phyloP scores from a whole-genome alignment of 108 stramenopile species.

The Nitzschia inconspicua region DNA sequence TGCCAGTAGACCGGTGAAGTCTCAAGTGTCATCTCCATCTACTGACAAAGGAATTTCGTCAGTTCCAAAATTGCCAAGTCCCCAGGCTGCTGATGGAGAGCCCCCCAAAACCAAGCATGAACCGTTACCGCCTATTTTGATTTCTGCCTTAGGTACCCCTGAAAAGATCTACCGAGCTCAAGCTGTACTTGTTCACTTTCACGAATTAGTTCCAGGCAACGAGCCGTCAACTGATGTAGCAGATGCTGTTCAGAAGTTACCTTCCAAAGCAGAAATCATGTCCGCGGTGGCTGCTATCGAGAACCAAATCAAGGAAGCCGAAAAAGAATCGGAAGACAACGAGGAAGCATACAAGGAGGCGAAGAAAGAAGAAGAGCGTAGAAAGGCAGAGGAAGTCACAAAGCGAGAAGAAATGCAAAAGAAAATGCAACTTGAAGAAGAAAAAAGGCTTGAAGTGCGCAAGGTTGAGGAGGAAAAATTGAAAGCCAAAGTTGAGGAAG shows the following conservation, averaged over 20 bases:
- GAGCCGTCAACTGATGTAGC: neutral
- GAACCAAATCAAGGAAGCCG: conserved; percentile 17
- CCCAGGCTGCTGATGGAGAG: neutral
- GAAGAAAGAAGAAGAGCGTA: conserved; percentile 12
- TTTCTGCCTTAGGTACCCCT: conserved; percentile 9
- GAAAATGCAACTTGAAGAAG: neutral
- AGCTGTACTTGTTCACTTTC: conserved; percentile 16
- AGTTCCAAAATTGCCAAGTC: neutral
- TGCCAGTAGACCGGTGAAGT: neutral
- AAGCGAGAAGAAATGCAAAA: conserved; percentile 7
- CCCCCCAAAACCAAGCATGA: neutral
- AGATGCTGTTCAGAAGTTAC: conserved; percentile 15
- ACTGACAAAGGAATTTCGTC: neutral
- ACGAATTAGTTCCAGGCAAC: conserved; percentile 18
- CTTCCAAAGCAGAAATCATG: conserved; percentile 33
- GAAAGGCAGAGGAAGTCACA: conserved; percentile 3
- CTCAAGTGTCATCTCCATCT: neutral
- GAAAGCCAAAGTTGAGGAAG: conserved; percentile 7
- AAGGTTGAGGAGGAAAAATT: conserved; percentile 7
- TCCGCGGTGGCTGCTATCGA: conserved; percentile 33
- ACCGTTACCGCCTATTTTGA: conserved; percentile 16
- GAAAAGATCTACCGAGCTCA: conserved; percentile 32
- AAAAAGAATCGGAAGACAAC: conserved; percentile 10
- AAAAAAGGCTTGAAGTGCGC: conserved; percentile 10
- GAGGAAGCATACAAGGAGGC: conserved; percentile 12